A percentile compares a stretch with the other conserved stretches of the same genome.
phyloP scores from a whole-genome alignment of 2,329 filamentous ascomycete species.

The Apiospora sp. region DNA sequence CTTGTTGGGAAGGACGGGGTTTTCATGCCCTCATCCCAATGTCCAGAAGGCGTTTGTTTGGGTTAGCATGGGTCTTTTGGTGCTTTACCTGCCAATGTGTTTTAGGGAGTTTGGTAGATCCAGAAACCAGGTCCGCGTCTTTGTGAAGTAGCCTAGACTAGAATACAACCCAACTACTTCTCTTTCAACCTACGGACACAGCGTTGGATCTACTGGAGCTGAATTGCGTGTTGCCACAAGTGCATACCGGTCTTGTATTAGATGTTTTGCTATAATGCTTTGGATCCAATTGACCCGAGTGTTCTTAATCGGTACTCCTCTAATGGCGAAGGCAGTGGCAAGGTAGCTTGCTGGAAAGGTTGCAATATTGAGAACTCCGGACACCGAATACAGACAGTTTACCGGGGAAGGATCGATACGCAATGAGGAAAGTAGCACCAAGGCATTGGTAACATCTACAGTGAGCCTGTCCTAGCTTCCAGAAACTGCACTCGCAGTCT shows the following conservation, averaged over 20 bases:
- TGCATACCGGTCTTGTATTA: neutral
- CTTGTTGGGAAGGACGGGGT: neutral
- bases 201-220: neutral
- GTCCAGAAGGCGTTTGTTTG: slow-evolving; percentile 7
- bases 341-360: no score
- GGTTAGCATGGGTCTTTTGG: slow-evolving; percentile 7
- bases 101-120: slow-evolving; percentile 9
- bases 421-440: no score
- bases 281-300: no score
- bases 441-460: no score
- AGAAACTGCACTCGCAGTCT: no score
- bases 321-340: no score
- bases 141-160: neutral
- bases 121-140: neutral
- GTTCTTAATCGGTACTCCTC: no score
- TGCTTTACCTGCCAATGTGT: neutral
- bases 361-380: no score
- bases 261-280: no score
- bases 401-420: no score
- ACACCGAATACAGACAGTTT: no score
- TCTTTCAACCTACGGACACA: neutral
- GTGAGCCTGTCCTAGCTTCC: no score
- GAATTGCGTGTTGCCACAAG: neutral
- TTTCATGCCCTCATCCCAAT: neutral
- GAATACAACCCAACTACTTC: neutral